Evolutionary conservation across 2,329 filamentous ascomycete genomes (phyloP).

Genomic region (Neofusicoccum sp.): DNA sequence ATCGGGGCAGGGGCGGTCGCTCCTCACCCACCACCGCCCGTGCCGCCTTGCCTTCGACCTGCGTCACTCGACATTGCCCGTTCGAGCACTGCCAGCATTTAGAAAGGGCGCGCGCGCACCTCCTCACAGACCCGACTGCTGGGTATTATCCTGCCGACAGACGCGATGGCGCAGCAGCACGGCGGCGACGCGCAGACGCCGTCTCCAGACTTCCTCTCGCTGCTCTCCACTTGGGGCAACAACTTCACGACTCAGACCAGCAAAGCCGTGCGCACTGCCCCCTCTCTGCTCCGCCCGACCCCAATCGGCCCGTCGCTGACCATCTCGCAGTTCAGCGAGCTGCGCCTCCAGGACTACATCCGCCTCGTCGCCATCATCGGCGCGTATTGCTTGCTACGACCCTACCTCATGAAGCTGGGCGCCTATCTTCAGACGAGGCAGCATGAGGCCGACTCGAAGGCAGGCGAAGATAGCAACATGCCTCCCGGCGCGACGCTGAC

Average conservation of each 20-base stretch:
- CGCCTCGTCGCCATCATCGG: slow-evolving; percentile 72
- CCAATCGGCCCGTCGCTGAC: not conserved
- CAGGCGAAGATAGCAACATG: slow-evolving; percentile 39
- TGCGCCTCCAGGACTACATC: slow-evolving; percentile 55
- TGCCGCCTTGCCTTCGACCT: not conserved
- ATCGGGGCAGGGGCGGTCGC: not conserved
- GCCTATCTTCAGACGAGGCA: slow-evolving; percentile 65
- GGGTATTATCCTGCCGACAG: not conserved
- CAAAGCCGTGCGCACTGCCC: slow-evolving; percentile 9
- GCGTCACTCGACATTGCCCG: not conserved
- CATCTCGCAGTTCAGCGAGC: slow-evolving; percentile 43
- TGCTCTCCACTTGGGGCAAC: slow-evolving; percentile 36
- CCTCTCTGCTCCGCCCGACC: not conserved
- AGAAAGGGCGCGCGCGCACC: not conserved
- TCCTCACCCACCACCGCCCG: not conserved
- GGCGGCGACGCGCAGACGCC: not conserved
- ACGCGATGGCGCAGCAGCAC: not conserved
- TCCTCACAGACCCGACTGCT: not conserved
- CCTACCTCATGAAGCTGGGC: slow-evolving; percentile 71
- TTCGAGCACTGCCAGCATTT: not conserved
- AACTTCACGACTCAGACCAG: slow-evolving; percentile 35
- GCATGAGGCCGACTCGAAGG: slow-evolving; percentile 55
- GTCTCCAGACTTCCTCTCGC: slow-evolving; percentile 23
- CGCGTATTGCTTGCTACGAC: slow-evolving; percentile 70
- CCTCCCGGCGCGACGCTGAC: slow-evolving; percentile 38